Conservation (phyloP, 1,284 basidiomycete genomes). For the Erythrobasidium hasegawianum region DNA sequence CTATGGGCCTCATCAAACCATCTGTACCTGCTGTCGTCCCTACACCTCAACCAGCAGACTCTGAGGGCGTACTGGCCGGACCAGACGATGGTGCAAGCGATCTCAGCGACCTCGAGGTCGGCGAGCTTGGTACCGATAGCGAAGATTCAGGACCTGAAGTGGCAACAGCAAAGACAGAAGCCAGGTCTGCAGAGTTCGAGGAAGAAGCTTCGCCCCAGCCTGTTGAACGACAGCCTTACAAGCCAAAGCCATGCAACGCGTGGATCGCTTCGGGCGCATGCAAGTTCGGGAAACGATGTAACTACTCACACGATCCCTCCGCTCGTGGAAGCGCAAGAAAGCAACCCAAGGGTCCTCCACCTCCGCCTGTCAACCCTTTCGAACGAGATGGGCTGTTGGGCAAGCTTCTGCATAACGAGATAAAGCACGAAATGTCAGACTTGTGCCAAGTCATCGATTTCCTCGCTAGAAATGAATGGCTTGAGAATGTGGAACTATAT, state of each 20-base stretch:
- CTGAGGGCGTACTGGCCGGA: neutral
- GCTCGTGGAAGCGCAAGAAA: constrained; percentile 8
- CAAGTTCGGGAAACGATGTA: constrained; percentile 31
- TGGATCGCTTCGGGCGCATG: constrained; percentile 15
- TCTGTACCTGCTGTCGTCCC: no score
- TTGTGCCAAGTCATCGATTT: constrained; percentile 90
- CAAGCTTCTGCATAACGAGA: constrained; percentile 80
- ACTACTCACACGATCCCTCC: constrained; percentile 20
- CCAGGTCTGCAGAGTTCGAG: neutral
- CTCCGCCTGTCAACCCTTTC: constrained; percentile 18
- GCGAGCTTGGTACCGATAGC: neutral
- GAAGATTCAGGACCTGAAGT: neutral
- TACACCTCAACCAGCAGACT: constrained; percentile 7
- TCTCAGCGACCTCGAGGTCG: neutral
- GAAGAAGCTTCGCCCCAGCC: no score
- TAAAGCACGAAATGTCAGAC: constrained; percentile 83
- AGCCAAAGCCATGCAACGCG: constrained; percentile 5
- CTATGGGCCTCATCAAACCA: neutral
- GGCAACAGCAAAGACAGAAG: neutral
- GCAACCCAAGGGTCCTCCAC: neutral
- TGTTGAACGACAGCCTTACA: neutral
- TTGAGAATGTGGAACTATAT: constrained; percentile 72
- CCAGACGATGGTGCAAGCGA: no score
- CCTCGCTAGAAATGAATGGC: constrained; percentile 84
- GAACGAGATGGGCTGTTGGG: constrained; percentile 33